Evolutionary conservation across 345 rosid genomes (phyloP).

Genomic region (Populus alba): DNA sequence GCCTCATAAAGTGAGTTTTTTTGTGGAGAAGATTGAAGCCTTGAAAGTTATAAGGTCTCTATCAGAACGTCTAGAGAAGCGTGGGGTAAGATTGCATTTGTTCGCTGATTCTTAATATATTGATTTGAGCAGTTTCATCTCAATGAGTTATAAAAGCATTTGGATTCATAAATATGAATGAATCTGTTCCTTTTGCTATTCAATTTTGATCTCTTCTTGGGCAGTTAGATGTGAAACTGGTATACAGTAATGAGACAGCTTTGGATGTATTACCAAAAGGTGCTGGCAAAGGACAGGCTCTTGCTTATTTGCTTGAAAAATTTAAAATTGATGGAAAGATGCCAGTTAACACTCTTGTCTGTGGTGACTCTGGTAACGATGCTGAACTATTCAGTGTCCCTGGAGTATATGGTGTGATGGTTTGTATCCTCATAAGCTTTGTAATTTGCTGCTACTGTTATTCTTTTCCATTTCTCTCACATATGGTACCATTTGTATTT

Average conservation of each 20-base stretch:
- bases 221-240: constrained; percentile 87
- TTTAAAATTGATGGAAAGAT: constrained; percentile 59
- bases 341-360: constrained; percentile 74
- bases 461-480: not conserved
- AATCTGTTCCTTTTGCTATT: not conserved
- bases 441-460: not conserved
- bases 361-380: constrained; percentile 98
- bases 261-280: constrained; percentile 85
- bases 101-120: too few relatives aligned
- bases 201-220: not conserved
- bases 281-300: constrained; percentile 98
- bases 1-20: constrained; percentile 86
- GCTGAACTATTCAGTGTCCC: constrained; percentile 89
- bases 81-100: constrained; percentile 50
- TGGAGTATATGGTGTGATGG: constrained; percentile 88
- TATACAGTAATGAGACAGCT: constrained; percentile 88
- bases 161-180: not conserved
- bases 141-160: not conserved
- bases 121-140: not conserved
- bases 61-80: constrained; percentile 49
- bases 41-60: constrained; percentile 53
- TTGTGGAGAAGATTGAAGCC: constrained; percentile 79
- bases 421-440: constrained; percentile 31
- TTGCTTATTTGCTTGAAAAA: constrained; percentile 71
- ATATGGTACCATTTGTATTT: not conserved